Conservation (phyloP, 495 filamentous ascomycete species). For the Aspergillus egyptiacus region DNA sequence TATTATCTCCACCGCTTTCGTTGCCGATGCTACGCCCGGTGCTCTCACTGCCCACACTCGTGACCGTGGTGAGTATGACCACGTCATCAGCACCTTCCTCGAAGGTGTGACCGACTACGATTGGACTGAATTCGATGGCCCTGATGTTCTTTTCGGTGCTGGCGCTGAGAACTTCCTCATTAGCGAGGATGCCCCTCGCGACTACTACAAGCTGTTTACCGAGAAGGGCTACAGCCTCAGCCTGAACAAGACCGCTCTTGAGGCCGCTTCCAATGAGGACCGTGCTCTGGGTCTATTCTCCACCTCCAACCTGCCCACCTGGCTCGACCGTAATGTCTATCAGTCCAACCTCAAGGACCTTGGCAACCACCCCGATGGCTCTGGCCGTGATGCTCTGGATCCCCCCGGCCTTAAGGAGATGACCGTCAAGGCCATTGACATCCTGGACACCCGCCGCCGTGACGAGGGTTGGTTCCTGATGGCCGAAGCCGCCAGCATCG, state of each 20-base stretch:
- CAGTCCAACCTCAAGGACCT: slow-evolving; percentile 51
- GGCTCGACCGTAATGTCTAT: slow-evolving; percentile 70
- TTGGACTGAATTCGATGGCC: slow-evolving; percentile 60
- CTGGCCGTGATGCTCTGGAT: slow-evolving; percentile 51
- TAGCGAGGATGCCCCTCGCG: slow-evolving; percentile 37
- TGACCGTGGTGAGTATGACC: slow-evolving; percentile 53
- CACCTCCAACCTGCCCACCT: slow-evolving; percentile 58
- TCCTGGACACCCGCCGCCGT: slow-evolving; percentile 54
- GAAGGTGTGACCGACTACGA: slow-evolving; percentile 55
- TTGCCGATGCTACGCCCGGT: slow-evolving; percentile 68
- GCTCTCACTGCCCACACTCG: slow-evolving; percentile 62
- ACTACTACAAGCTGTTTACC: slow-evolving; percentile 63
- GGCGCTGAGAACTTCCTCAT: slow-evolving; percentile 65
- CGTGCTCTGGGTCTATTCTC: slow-evolving; percentile 67
- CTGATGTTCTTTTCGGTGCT: slow-evolving; percentile 67
- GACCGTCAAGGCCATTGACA: slow-evolving; percentile 71
- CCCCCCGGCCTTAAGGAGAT: slow-evolving; percentile 73
- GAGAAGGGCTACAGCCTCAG: slow-evolving; percentile 60
- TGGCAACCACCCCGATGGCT: slow-evolving; percentile 58
- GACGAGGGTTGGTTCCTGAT: slow-evolving; percentile 70
- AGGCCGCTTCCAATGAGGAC: slow-evolving; percentile 41
- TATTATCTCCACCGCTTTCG: slow-evolving; percentile 61
- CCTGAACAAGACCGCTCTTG: slow-evolving; percentile 59
- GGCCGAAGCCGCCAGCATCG: slow-evolving; percentile 70
- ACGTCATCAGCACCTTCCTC: slow-evolving; percentile 56